phyloP scores from a whole-genome alignment of 306 rosid genomes.

The Biancaea sappan region DNA sequence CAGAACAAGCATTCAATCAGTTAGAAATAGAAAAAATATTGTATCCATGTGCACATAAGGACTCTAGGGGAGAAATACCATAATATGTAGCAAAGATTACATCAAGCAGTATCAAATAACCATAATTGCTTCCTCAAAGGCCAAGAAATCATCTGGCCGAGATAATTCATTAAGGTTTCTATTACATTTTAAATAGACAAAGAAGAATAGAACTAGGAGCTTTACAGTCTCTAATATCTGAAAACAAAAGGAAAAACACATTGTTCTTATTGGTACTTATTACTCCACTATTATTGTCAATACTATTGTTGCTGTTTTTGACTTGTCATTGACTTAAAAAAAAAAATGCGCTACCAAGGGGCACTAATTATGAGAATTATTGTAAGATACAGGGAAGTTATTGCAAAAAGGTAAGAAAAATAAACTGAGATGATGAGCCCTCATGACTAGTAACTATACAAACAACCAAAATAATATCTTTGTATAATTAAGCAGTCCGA shows the following conservation, averaged over 20 bases:
- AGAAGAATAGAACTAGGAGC: background rate
- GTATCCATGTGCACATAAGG: background rate
- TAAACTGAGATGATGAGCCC: background rate
- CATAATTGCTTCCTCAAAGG: conserved; percentile 53
- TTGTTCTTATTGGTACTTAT: background rate
- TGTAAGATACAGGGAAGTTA: background rate
- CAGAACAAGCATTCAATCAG: conserved; percentile 11
- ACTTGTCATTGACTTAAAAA: background rate
- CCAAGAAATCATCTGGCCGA: background rate
- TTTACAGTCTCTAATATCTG: background rate
- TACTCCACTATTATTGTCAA: background rate
- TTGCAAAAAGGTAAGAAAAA: background rate
- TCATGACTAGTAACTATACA: background rate
- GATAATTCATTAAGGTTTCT: background rate
- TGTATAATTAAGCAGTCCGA: background rate
- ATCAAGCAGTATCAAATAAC: background rate
- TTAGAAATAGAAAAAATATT: conserved; percentile 32
- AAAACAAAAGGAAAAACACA: background rate
- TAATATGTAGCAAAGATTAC: conserved; percentile 48
- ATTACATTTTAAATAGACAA: background rate
- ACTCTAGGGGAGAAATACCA: conserved; percentile 37
- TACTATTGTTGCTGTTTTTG: background rate
- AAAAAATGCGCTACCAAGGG: background rate
- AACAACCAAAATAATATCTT: background rate
- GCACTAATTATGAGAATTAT: background rate